Percentiles rank a stretch among this genome's conserved stretches.
phyloP scores from a whole-genome alignment of 179 eudicot genomes.

The Spergularia azorica region DNA sequence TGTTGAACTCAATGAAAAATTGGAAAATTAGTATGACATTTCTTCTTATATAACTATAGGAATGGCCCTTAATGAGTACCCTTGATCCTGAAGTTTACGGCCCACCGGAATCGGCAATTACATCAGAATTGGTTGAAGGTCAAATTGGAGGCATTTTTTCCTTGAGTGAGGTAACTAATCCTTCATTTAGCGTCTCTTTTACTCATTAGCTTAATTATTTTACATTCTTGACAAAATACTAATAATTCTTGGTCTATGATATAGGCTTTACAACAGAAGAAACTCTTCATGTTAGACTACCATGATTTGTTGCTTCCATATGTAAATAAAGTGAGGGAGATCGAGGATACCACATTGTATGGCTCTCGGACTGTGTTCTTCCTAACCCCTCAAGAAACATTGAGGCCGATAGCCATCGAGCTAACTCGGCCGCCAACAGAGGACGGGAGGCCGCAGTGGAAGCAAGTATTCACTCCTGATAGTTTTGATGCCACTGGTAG shows the following conservation, averaged over 20 bases:
- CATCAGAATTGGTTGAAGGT: conserved; percentile 29
- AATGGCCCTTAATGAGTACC: conserved; percentile 44
- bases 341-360: conserved; percentile 42
- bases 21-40: too few relatives aligned
- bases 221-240: neutral
- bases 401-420: conserved; percentile 46
- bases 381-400: conserved; percentile 27
- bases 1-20: too few relatives aligned
- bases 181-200: neutral
- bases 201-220: neutral
- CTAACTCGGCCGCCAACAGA: conserved; percentile 37
- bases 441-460: conserved; percentile 47
- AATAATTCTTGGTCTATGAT: neutral
- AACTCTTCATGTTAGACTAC: conserved; percentile 44
- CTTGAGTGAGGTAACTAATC: conserved; percentile 29
- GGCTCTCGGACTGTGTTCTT: conserved; percentile 50
- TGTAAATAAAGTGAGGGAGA: conserved; percentile 46
- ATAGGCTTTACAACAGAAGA: conserved; percentile 41
- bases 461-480: conserved; percentile 41
- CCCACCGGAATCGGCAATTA: conserved; percentile 43
- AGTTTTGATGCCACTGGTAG: conserved; percentile 26
- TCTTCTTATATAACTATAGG: conserved; percentile 23
- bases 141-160: conserved; percentile 29
- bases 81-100: conserved; percentile 43
- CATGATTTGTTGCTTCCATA: conserved; percentile 46